phyloP scores from a whole-genome alignment of 2,329 filamentous ascomycete genomes.

The Beauveria sp. region DNA sequence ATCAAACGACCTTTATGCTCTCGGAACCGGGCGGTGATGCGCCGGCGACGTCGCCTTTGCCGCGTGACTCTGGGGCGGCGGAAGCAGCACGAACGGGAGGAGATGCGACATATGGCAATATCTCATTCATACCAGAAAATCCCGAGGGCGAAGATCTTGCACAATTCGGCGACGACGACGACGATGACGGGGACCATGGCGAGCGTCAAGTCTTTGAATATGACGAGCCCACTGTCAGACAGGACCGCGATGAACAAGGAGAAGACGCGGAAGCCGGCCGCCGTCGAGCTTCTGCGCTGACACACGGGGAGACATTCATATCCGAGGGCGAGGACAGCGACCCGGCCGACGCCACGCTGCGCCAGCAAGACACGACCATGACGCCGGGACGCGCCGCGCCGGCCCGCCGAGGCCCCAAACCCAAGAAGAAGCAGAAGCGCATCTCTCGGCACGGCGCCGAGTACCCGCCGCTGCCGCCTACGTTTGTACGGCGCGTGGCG shows the following conservation, averaged over 20 bases:
- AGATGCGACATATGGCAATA: conserved; percentile 12
- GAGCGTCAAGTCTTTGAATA: not conserved
- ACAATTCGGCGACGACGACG: not conserved
- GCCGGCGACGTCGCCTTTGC: conserved; percentile 20
- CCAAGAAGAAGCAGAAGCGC: conserved; percentile 31
- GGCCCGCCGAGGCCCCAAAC: conserved; percentile 14
- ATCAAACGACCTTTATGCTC: conserved; percentile 46
- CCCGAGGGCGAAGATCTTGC: not conserved
- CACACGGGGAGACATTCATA: not conserved
- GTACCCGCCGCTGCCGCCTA: conserved; percentile 65
- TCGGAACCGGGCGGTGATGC: conserved; percentile 26
- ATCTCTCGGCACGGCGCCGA: conserved; percentile 65
- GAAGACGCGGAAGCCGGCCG: not conserved
- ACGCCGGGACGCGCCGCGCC: conserved; percentile 3
- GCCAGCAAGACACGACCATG: not conserved
- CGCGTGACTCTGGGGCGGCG: conserved; percentile 15
- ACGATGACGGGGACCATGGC: not conserved
- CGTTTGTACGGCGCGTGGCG: conserved; percentile 66
- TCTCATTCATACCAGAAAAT: conserved; percentile 15
- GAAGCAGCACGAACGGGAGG: conserved; percentile 13
- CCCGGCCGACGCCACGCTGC: conserved; percentile 2
- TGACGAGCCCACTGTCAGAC: not conserved
- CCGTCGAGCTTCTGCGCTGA: not conserved
- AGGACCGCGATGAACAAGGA: not conserved
- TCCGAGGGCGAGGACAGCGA: conserved; percentile 11